A percentile compares a stretch with the other conserved stretches of the same genome.
phyloP scores from a whole-genome alignment of 2,329 filamentous ascomycete genomes.

The Chrysoporthe puriensis region DNA sequence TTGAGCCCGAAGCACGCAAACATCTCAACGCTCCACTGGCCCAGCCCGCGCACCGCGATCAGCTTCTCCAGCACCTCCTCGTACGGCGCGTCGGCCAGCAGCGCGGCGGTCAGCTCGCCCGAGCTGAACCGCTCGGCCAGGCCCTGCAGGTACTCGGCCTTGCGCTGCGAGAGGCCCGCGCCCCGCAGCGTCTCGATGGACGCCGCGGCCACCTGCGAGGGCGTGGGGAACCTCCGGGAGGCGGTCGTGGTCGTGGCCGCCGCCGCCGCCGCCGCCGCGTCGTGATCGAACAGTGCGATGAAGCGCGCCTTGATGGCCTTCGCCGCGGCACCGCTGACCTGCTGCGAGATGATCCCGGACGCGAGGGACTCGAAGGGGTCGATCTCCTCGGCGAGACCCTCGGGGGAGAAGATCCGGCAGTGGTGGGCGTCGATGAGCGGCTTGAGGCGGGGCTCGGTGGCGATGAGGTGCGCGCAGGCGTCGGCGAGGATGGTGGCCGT shows the following conservation, averaged over 20 bases:
- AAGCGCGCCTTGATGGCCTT: conserved; percentile 88
- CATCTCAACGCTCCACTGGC: conserved; percentile 95
- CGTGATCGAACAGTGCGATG: conserved; percentile 67
- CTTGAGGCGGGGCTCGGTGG: conserved; percentile 72
- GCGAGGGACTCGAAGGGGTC: conserved; percentile 86
- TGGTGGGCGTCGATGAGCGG: conserved; percentile 73
- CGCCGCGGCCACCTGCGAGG: conserved; percentile 68
- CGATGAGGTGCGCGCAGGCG: conserved; percentile 74
- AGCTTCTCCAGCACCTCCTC: conserved; percentile 83
- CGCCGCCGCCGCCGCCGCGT: conserved; percentile 37
- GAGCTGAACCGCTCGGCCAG: conserved; percentile 78
- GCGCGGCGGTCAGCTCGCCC: conserved; percentile 74
- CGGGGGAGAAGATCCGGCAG: conserved; percentile 79
- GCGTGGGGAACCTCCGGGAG: conserved; percentile 67
- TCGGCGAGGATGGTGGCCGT: conserved; percentile 74
- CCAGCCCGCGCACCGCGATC: conserved; percentile 83
- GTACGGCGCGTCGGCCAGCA: conserved; percentile 79
- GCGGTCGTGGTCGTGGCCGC: conserved; percentile 27
- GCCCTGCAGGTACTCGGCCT: conserved; percentile 92
- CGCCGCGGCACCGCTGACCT: conserved; percentile 92
- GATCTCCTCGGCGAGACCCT: conserved; percentile 80
- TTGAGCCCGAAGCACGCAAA: conserved; percentile 96
- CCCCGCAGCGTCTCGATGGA: conserved; percentile 72
- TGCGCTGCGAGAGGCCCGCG: conserved; percentile 88
- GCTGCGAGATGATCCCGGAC: conserved; percentile 92